Base-by-base conservation (phyloP, 345 rosid genomes). In the Lepidium sativum region DNA sequence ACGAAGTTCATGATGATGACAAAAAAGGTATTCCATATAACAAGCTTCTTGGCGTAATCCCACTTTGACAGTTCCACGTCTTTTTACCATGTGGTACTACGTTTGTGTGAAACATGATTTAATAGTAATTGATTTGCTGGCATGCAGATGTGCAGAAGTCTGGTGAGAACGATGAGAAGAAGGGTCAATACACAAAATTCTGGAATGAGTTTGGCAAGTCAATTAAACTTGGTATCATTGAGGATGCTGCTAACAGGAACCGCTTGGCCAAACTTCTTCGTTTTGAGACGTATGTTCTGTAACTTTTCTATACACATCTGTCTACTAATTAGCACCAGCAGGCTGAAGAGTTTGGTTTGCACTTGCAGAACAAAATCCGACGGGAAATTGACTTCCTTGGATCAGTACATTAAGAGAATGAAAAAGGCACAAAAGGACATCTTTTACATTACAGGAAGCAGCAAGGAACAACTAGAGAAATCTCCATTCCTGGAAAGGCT, bases 131-230 rank as follows among this genome's bases (percentile, higher is more conserved):
- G 48, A 60, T 21, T 37, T 66, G 14, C 20, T 60, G 35, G 37
- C 38, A 81, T 79, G 15, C 18, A 72, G 97, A 90, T 64, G 76
- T 77, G 67, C 97, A 84, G 60, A 83, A 82, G 66, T 82, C 85
- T 33, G 51, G 67, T 48, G 95, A 83, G 55, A 78, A 65, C 25
- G 77, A 82, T 69, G 95, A 90, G 81, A 90, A 86, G 84, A 88
- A 78, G 74, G 99, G 97, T 62, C 96, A 94, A 65, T 94, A 94
- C 62, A 18, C 86, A 4, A 90, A 81, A 61, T 90, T 94, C 84
- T 94, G 99, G 99, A 90, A 90, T 67, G 97, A 94, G 77, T 94
- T 86, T 71, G 99, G 99, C 63, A 90, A 90, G 80, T 94, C 97
- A 21, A 86, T 94, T 50, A 94, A 94, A 80, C 96, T 90, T 38